Base-by-base conservation (phyloP, 441 rosid species). In the Adansonia madagascariensis region DNA sequence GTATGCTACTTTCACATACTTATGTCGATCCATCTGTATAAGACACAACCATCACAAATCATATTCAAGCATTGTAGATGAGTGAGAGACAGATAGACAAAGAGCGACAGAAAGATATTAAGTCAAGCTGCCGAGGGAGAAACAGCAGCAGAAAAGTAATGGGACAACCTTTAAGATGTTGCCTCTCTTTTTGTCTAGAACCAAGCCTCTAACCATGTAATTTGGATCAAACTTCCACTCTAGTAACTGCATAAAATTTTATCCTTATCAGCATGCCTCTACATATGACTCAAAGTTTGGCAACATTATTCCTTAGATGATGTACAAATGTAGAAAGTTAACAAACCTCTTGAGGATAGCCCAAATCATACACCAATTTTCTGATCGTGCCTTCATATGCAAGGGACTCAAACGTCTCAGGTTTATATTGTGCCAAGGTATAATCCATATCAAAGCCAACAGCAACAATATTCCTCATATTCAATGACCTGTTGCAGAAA, bases 391-490 rank as follows among this genome's bases (percentile, higher is more conserved):
- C 99, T 75, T 85, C 91, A 80, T 94, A 96, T 3, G 97, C 96
- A 81, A 96, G 99, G 71, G 98, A 83, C 80, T 96, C 99, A 75
- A 96, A 96, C 52, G 99, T 94, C 76, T 92, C 99, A 53, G 98
- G 89, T 76, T 88, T 96, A 87, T 96, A 96, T 74, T 96, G 99
- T 43, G 99, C 99, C 84, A 94, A 85, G 20, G 99, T 96, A 84
- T 96, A 96, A 83, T 96, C 99, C 99, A 96, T 96, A 84, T 96
- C 98, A 85, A 96, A 94, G 56, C 99, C 99, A 66, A 96, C 93
- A 3, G 99, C 98, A 43, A 92, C 85, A n/a, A 92, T 91, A 80
- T 85, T 96, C 85, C 82, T 96, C 99, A 94, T 96, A 83, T 96
- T 94, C 83, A 96, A 81, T 71, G 98, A 90, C 82, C 98, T 87